Percentiles rank a stretch among this genome's conserved stretches.
Conservation (phyloP, 441 rosid genomes). For the Erodium texanum region DNA sequence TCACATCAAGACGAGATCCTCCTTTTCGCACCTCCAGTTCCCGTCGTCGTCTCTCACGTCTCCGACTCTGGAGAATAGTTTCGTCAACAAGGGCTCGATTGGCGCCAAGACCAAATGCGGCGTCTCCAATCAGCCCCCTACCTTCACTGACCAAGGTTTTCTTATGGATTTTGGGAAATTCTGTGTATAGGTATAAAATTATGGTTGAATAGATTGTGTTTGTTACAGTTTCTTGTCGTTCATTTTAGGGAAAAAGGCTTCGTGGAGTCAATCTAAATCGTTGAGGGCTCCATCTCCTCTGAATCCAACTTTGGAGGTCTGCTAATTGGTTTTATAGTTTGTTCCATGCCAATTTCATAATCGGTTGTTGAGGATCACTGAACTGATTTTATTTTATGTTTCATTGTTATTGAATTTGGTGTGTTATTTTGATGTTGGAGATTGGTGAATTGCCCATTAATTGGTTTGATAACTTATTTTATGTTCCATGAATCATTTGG, state of each 20-base stretch:
- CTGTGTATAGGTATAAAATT: no score
- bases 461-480: neutral
- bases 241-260: conserved; percentile 44
- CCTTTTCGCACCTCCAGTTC: conserved; percentile 47
- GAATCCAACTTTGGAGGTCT: conserved; percentile 65
- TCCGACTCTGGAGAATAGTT: conserved; percentile 17
- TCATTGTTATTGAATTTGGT: neutral
- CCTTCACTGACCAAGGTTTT: conserved; percentile 38
- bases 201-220: conserved; percentile 3
- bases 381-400: neutral
- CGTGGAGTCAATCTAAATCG: conserved; percentile 71
- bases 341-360: neutral
- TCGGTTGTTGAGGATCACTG: neutral
- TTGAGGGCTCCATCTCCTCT: conserved; percentile 33
- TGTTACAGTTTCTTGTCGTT: neutral
- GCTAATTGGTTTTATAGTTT: neutral
- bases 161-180: neutral
- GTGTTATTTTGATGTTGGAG: neutral
- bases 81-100: conserved; percentile 23
- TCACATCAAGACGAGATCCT: conserved; percentile 65
- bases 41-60: conserved; percentile 33
- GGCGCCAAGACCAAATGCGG: conserved; percentile 23
- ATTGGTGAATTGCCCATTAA: neutral
- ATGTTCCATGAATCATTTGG: neutral
- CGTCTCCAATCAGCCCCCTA: conserved; percentile 24